Conservation (phyloP, 306 rosid species). For the Spatholobus suberectus region DNA sequence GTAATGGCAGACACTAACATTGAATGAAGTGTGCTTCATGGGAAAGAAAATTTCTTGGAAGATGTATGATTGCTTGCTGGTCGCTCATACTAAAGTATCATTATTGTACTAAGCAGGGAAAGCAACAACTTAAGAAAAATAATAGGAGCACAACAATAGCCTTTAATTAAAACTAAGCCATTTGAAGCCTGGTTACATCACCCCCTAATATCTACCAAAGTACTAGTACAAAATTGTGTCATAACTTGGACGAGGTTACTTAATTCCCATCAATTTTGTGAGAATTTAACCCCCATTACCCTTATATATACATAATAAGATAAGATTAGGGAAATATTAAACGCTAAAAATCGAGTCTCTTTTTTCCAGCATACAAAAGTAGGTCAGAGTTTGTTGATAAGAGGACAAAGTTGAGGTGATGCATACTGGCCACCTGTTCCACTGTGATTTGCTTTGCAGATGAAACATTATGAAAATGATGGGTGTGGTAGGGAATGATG, state of each 20-base stretch:
- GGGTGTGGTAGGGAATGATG: slow-evolving; percentile 50
- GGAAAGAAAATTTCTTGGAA: slow-evolving; percentile 44
- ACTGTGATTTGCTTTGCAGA: slow-evolving; percentile 43
- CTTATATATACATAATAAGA: slow-evolving; percentile 42
- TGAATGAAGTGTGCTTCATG: slow-evolving; percentile 50
- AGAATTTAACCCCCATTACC: slow-evolving; percentile 23
- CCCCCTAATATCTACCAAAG: slow-evolving; percentile 26
- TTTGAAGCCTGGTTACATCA: slow-evolving; percentile 35
- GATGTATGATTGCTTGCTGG: slow-evolving; percentile 42
- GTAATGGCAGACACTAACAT: slow-evolving; percentile 42
- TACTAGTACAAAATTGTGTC: slow-evolving; percentile 39
- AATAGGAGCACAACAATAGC: slow-evolving; percentile 38
- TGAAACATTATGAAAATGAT: slow-evolving; percentile 46
- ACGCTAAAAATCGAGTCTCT: slow-evolving; percentile 6
- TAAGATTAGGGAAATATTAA: slow-evolving; percentile 28
- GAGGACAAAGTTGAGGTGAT: slow-evolving; percentile 40
- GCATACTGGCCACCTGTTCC: slow-evolving; percentile 44
- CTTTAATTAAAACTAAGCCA: slow-evolving; percentile 37
- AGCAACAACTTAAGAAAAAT: slow-evolving; percentile 35
- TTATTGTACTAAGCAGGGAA: slow-evolving; percentile 42
- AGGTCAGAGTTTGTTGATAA: slow-evolving; percentile 48
- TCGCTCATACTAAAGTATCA: slow-evolving; percentile 39
- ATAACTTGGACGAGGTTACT: slow-evolving; percentile 19
- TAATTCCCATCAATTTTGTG: slow-evolving; percentile 35
- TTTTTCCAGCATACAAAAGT: slow-evolving; percentile 35